Evolutionary conservation across 208 protist species (phyloP), one percentile per base, ranked within the genome.

Genomic region (Wallacemonas collosoma): DNA sequence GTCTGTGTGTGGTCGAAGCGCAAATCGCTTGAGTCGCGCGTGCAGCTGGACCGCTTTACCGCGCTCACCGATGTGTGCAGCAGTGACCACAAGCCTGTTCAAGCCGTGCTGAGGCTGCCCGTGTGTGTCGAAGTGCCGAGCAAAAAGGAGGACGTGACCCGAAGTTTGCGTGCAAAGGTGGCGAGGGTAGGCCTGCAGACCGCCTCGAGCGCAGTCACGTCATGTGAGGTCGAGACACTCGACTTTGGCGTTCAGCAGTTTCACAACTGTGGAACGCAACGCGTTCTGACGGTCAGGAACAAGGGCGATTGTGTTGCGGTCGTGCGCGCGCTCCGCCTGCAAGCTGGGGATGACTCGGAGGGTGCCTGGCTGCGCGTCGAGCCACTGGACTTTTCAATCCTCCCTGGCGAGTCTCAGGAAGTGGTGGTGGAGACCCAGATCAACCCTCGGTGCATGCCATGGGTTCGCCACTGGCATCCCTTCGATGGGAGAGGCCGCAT

Each of bases 51-150:
- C 57, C 8, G 51, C 36, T 72, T 91, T 35, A 58, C 45, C 39
- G 77, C 88, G 54, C 57, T 93, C 35, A 77, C 70, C 60, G 80
- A 89, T 26, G 78, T 97, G 17, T 71, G 66, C 45, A 86, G 79
- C 72, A 94, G 89, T 77, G 92, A 95, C 71, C 92, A 97, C 80
- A 95, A 95, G 71, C 90, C 92, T 3, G 92, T 95, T 14, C 78
- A 85, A 47, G 88, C 83, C n/a, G 36, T 87, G 43, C 69, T 89
- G 35, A 72, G 83, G 14, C 41, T 95, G 55, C 88, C 92, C n/a
- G 68, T 94, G 58, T 62, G 75, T 14, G 83, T 91, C 60, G 89
- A 92, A 74, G 85, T 91, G 39, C 68, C 76, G 14, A 67, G 58
- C 68, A 80, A 79, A 56, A 85, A 85, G 64, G 79, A 83, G 58